Evolutionary conservation across 352 stramenopile species (phyloP).

Genomic region (Phytopythium kandeliae): DNA sequence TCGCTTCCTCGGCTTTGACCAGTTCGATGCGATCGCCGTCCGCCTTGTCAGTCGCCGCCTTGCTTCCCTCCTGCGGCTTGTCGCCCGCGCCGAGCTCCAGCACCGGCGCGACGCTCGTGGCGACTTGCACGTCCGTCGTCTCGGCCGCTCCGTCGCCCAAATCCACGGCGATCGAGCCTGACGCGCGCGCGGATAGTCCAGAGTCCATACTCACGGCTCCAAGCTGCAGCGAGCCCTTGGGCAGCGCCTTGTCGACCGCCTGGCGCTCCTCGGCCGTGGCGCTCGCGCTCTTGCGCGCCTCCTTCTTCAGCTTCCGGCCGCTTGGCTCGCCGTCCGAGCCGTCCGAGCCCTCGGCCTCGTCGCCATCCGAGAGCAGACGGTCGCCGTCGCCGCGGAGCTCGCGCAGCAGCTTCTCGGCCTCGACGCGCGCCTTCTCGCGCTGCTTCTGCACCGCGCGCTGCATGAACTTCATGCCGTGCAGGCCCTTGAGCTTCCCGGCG

Average conservation of each 20-base stretch:
- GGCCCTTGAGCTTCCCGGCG: slow-evolving; percentile 57
- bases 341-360: slow-evolving; percentile 38
- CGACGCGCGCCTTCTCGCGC: slow-evolving; percentile 85
- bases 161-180: slow-evolving; percentile 60
- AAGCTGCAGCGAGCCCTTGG: slow-evolving; percentile 48
- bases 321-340: slow-evolving; percentile 25
- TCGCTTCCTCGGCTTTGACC: too few relatives aligned
- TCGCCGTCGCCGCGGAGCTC: slow-evolving; percentile 91
- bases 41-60: slow-evolving; percentile 8
- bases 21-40: not conserved
- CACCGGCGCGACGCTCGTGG: slow-evolving; percentile 12
- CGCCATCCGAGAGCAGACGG: slow-evolving; percentile 47
- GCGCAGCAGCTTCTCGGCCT: slow-evolving; percentile 90
- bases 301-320: slow-evolving; percentile 22
- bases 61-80: slow-evolving; percentile 1
- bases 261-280: slow-evolving; percentile 49
- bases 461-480: slow-evolving; percentile 98
- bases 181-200: slow-evolving; percentile 55
- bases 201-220: slow-evolving; percentile 69
- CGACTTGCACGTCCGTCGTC: slow-evolving; percentile 21
- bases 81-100: slow-evolving; percentile 30
- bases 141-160: slow-evolving; percentile 39
- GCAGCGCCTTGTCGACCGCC: slow-evolving; percentile 44
- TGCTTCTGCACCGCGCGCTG: slow-evolving; percentile 95
- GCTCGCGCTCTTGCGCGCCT: slow-evolving; percentile 26